phyloP scores from a whole-genome alignment of 1,139 yeast genomes.

The Meyerozyma elateridarum region DNA sequence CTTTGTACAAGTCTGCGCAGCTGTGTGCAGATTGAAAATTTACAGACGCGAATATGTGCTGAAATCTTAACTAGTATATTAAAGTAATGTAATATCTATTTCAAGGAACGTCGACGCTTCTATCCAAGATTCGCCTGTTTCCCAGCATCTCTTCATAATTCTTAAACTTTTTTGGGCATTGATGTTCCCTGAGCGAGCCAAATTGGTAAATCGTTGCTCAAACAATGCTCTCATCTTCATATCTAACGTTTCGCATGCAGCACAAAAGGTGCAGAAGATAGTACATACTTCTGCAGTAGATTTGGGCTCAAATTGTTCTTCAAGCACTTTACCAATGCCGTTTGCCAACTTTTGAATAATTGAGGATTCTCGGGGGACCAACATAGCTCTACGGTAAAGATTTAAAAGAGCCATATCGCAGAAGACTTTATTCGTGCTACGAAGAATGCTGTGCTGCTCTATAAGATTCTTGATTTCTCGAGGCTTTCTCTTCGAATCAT shows the following conservation, averaged over 20 bases:
- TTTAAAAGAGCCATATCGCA: slow-evolving; percentile 52
- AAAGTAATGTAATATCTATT: slow-evolving; percentile 46
- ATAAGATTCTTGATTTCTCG: slow-evolving; percentile 19
- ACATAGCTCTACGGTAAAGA: slow-evolving; percentile 51
- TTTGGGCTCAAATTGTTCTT: slow-evolving; percentile 34
- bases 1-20: neutral
- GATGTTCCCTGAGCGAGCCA: slow-evolving; percentile 43
- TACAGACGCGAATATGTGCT: too few species aligned
- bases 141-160: slow-evolving; percentile 56
- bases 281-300: slow-evolving; percentile 55
- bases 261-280: slow-evolving; percentile 51
- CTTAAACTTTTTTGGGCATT: slow-evolving; percentile 46
- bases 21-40: too few species aligned
- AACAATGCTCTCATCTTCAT: slow-evolving; percentile 29
- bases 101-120: slow-evolving; percentile 41
- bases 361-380: slow-evolving; percentile 41
- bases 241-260: slow-evolving; percentile 54
- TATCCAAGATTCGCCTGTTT: slow-evolving; percentile 53
- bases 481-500: slow-evolving; percentile 11
- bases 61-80: slow-evolving; percentile 5
- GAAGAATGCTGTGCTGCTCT: slow-evolving; percentile 34
- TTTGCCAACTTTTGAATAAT: slow-evolving; percentile 45
- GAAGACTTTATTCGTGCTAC: slow-evolving; percentile 54
- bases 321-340: slow-evolving; percentile 32
- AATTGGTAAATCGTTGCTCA: slow-evolving; percentile 29